Percentiles rank a stretch among this genome's conserved stretches.
Evolutionary conservation across 768 basidiomycete species (phyloP).

Genomic region (Paxillus ammoniavirescens): DNA sequence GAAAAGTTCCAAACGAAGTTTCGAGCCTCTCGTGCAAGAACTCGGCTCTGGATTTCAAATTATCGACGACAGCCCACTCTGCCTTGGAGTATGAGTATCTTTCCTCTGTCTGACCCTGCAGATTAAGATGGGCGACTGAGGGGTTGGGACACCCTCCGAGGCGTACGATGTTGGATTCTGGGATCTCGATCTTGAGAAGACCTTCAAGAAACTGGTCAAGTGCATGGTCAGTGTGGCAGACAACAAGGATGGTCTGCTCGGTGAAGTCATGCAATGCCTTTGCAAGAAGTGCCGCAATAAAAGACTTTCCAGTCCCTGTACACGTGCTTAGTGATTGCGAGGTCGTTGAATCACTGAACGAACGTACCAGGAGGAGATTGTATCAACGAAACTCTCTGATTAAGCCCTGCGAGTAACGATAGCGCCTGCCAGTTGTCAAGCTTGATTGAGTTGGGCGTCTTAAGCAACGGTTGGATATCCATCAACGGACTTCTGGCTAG

Average conservation of each 20-base stretch:
- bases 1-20: slow-evolving; percentile 28
- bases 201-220: slow-evolving; percentile 67
- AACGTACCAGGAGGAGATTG: slow-evolving; percentile 69
- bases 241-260: slow-evolving; percentile 52
- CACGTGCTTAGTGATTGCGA: background rate
- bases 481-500: slow-evolving; percentile 31
- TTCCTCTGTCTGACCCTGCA: slow-evolving; percentile 38
- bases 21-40: slow-evolving; percentile 22
- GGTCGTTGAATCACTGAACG: background rate
- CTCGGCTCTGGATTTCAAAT: slow-evolving; percentile 25
- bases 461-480: slow-evolving; percentile 42
- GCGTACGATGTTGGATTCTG: slow-evolving; percentile 45
- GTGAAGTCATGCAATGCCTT: slow-evolving; percentile 54
- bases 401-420: slow-evolving; percentile 50
- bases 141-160: slow-evolving; percentile 54
- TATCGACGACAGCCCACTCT: slow-evolving; percentile 44
- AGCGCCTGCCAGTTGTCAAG: slow-evolving; percentile 51
- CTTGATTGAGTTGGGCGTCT: slow-evolving; percentile 36
- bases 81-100: slow-evolving; percentile 22
- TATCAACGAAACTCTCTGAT: slow-evolving; percentile 56
- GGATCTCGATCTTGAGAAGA: slow-evolving; percentile 60
- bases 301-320: slow-evolving; percentile 70
- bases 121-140: slow-evolving; percentile 42
- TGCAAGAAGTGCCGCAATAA: slow-evolving; percentile 63
- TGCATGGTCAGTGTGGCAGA: slow-evolving; percentile 73